A percentile compares a stretch with the other conserved stretches of the same genome.
Evolutionary conservation across 2,329 filamentous ascomycete species (phyloP).

Genomic region (Aspergillus fijiensis): DNA sequence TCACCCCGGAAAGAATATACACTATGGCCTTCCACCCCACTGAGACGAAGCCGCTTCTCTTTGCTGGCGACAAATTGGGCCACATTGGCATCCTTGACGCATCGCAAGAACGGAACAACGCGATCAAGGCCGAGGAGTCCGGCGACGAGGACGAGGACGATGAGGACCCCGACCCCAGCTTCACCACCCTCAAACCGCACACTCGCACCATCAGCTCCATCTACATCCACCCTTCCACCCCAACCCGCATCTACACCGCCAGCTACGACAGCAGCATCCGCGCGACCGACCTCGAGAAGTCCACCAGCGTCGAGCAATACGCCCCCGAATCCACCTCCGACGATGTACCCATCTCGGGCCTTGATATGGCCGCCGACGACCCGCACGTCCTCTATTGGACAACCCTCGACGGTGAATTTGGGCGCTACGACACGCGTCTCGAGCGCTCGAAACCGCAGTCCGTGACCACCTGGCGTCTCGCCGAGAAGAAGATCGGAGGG

Average conservation of each 20-base stretch:
- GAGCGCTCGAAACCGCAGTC: conserved; percentile 46
- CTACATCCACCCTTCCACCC: conserved; percentile 70
- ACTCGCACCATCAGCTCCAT: conserved; percentile 85
- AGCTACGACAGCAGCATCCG: conserved; percentile 94
- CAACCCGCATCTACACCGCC: conserved; percentile 74
- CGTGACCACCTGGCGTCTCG: conserved; percentile 70
- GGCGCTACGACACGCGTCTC: conserved; percentile 74
- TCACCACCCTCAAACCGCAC: conserved; percentile 88
- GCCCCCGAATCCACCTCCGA: conserved; percentile 67
- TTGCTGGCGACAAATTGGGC: conserved; percentile 92
- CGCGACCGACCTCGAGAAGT: conserved; percentile 78
- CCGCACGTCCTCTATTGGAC: conserved; percentile 81
- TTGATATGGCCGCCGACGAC: conserved; percentile 73
- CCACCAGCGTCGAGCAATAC: conserved; percentile 76
- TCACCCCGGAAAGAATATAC: conserved; percentile 85
- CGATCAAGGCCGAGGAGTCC: conserved; percentile 55
- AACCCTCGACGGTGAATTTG: conserved; percentile 77
- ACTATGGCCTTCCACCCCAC: conserved; percentile 86
- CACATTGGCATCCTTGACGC: conserved; percentile 89
- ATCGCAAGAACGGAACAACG: conserved; percentile 48
- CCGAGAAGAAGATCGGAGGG: conserved; percentile 92
- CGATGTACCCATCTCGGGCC: conserved; percentile 77
- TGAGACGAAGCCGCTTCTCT: conserved; percentile 79
- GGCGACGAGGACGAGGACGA: conserved; percentile 68
- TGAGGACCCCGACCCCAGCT: conserved; percentile 68